These are phyloP conservation scores for Scheffersomyces illinoinensis DNA, from an alignment of 1,139 yeast genomes.

Conservation along the genomic window DNA sequence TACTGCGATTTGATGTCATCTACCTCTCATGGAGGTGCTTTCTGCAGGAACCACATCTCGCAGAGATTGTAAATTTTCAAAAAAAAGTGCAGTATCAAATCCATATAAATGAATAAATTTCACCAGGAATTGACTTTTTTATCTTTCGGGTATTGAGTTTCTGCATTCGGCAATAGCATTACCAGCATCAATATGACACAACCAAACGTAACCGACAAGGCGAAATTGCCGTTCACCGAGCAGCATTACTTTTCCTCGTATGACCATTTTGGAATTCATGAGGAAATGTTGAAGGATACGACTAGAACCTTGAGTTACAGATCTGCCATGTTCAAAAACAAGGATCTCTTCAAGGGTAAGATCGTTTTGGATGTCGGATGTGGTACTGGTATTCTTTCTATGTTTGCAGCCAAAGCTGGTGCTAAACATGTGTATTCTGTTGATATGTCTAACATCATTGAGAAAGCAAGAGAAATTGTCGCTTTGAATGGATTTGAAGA, in stretches of 20 bases:
- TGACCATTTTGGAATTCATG: slow-evolving; percentile 97
- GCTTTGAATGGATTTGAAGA: slow-evolving; percentile 82
- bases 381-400: slow-evolving; percentile 94
- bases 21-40: neutral
- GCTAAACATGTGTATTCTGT: slow-evolving; percentile 97
- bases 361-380: slow-evolving; percentile 98
- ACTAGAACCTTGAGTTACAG: slow-evolving; percentile 91
- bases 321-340: slow-evolving; percentile 89
- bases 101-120: neutral
- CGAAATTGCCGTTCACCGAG: slow-evolving; percentile 61
- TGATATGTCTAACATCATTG: slow-evolving; percentile 95
- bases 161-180: neutral
- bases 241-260: slow-evolving; percentile 94
- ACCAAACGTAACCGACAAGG: slow-evolving; percentile 50
- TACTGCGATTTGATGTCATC: neutral
- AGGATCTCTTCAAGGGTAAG: slow-evolving; percentile 86
- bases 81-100: neutral
- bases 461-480: slow-evolving; percentile 87
- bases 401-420: slow-evolving; percentile 98
- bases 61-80: neutral
- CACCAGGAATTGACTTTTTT: neutral
- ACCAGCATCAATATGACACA: neutral
- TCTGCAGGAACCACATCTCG: neutral
- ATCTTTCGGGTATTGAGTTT: neutral
- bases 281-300: slow-evolving; percentile 96